phyloP scores from a whole-genome alignment of 2,329 filamentous ascomycete species.

The Colletotrichum lini region DNA sequence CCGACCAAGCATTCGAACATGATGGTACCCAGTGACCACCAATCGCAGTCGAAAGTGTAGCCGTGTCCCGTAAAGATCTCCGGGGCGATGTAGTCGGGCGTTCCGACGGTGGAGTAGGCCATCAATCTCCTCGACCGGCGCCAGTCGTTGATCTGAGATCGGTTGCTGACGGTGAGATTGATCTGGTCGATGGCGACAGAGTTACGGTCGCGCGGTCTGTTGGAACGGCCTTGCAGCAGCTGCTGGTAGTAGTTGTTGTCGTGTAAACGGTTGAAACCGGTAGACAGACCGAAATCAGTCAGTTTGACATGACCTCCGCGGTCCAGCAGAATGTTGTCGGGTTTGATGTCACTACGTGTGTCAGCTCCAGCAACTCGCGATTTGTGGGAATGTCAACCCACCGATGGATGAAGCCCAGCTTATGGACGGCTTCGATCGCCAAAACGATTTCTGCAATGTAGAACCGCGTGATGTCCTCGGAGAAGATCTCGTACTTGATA shows the following conservation, averaged over 20 bases:
- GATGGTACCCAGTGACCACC: constrained; percentile 99
- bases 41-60: constrained; percentile 97
- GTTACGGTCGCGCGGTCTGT: constrained; percentile 83
- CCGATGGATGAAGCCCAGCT: constrained; percentile 98
- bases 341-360: constrained; percentile 89
- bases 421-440: constrained; percentile 98
- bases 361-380: not conserved
- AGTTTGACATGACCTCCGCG: constrained; percentile 97
- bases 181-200: constrained; percentile 98
- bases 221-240: constrained; percentile 85
- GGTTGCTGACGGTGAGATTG: constrained; percentile 97
- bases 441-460: constrained; percentile 99
- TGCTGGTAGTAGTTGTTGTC: constrained; percentile 99
- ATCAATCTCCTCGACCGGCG: constrained; percentile 94
- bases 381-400: constrained; percentile 62
- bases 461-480: constrained; percentile 97
- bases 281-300: constrained; percentile 97
- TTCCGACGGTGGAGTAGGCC: constrained; percentile 98
- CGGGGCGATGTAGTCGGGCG: constrained; percentile 97
- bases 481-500: constrained; percentile 99
- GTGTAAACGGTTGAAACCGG: constrained; percentile 97
- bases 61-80: constrained; percentile 98
- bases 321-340: constrained; percentile 97
- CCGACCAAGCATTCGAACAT: constrained; percentile 99
- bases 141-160: constrained; percentile 99